These are phyloP conservation scores for Russula sp. DNA, from an alignment of 768 basidiomycete genomes.

Conservation along the genomic window DNA sequence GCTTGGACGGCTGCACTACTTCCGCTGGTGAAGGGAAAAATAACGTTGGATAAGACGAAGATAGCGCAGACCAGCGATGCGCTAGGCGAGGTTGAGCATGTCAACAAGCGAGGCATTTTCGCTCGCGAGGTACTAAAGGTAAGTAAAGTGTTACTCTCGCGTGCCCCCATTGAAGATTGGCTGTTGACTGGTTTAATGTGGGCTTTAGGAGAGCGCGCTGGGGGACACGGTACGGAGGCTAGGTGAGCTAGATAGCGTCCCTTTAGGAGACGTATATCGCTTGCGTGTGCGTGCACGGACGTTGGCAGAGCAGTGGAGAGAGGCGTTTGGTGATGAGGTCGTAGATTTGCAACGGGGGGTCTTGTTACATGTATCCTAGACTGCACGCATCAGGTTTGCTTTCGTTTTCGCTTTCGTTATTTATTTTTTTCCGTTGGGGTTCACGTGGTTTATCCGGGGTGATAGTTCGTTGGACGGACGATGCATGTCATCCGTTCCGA, in stretches of 20 bases:
- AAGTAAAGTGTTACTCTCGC: background rate
- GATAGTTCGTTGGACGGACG: too few species aligned
- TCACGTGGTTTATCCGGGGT: too few species aligned
- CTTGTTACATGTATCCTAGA: slow-evolving; percentile 8
- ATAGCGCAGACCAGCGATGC: slow-evolving; percentile 8
- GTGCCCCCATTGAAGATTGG: background rate
- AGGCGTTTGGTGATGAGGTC: slow-evolving; percentile 20
- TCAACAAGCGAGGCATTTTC: background rate
- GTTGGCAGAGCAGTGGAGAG: slow-evolving; percentile 13
- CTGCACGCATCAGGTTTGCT: background rate
- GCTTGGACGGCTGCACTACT: slow-evolving; percentile 21
- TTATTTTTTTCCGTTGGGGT: background rate
- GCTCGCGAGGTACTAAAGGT: slow-evolving; percentile 18
- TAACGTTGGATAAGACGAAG: background rate
- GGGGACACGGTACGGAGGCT: slow-evolving; percentile 24
- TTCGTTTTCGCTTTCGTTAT: background rate
- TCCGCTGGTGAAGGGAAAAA: slow-evolving; percentile 24
- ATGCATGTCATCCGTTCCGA: background rate
- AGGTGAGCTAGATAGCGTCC: slow-evolving; percentile 14
- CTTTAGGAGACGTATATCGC: slow-evolving; percentile 7
- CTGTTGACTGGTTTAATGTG: background rate
- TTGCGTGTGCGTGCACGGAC: slow-evolving; percentile 23
- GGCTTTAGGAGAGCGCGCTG: slow-evolving; percentile 18
- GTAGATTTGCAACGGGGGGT: slow-evolving; percentile 10
- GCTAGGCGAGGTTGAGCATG: slow-evolving; percentile 10